Base-by-base conservation (phyloP, 768 basidiomycete genomes). In the Boletales sp. region DNA sequence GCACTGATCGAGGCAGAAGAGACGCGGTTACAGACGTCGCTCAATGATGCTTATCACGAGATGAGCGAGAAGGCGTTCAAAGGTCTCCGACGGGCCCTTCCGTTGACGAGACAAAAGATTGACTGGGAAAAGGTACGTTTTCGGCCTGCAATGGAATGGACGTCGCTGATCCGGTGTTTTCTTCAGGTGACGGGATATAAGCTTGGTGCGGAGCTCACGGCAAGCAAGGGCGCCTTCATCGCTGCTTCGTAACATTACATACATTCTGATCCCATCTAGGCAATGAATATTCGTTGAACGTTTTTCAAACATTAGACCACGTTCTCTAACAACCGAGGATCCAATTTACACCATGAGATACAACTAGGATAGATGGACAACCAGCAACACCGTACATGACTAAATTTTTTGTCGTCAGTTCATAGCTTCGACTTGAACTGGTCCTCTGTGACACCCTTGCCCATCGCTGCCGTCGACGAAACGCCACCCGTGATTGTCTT, bases 391-490 rank as follows among this genome's bases (percentile, higher is more conserved):
- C 31, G 11, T 40, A 37, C 21, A 21, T 21, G 12, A 30, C 39
- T 10, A 15, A 11, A 6, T 17, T 31, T 21, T 21, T 15, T 30
- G 5, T 41, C 24, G 8, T 40, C 40, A 36, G 17, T 43, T 72
- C 59, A 81, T 54, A 81, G 60, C 60, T 75, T 81, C 31, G 71
- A 42, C 52, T 58, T 62, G 72, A 95, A 97, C 68, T 95, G 94
- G 34, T 84, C 70, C 72, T 97, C 94, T 0, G 94, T 97, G 29
- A 95, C 93, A 48, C 95, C 95, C 59, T 84, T 84, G 43, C 95
- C 97, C 95, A 98, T 98, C n/a, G 97, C 95, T n/a, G 94, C 82
- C 10, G 95, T 98, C 42, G 92, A 94, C 34, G 92, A 95, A 53
- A 99, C 81, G 51, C 97, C 97, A 21, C 97, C 97, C 32, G 97